These are phyloP conservation scores for Phytophthora melonis DNA, from an alignment of 352 stramenopile species.

Conservation along the genomic window DNA sequence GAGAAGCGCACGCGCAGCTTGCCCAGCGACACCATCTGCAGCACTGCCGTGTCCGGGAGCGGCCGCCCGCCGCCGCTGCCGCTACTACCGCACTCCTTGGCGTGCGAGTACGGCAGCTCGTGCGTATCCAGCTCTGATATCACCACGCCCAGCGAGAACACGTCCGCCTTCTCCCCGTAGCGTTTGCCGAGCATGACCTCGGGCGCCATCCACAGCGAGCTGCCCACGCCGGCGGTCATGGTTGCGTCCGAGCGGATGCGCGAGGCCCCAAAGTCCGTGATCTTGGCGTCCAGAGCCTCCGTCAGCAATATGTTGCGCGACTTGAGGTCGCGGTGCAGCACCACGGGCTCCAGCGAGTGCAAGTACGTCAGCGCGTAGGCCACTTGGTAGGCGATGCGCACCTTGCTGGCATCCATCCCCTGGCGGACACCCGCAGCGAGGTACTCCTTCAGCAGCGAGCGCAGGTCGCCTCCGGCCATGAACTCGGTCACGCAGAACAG, in stretches of 20 bases:
- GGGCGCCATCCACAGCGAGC: conserved; percentile 39
- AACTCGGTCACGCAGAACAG: conserved; percentile 51
- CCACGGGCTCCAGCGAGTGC: conserved; percentile 28
- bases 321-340: conserved; percentile 65
- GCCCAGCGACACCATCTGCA: conserved; percentile 44
- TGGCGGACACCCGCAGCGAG: conserved; percentile 2
- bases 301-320: conserved; percentile 65
- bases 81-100: background rate
- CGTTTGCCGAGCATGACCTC: conserved; percentile 44
- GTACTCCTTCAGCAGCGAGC: conserved; percentile 30
- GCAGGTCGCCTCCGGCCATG: conserved; percentile 53
- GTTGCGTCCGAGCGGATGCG: conserved; percentile 22
- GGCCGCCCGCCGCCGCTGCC: conserved; percentile 7
- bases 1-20: conserved; percentile 34
- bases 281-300: conserved; percentile 41
- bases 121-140: conserved; percentile 42
- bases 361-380: conserved; percentile 37
- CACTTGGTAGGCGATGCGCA: conserved; percentile 38
- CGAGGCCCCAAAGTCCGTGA: conserved; percentile 56
- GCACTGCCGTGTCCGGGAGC: conserved; percentile 30
- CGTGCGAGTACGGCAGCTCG: conserved; percentile 24
- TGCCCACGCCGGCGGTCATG: conserved; percentile 29
- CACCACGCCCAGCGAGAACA: conserved; percentile 49
- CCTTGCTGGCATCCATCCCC: conserved; percentile 32
- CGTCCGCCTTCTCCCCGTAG: conserved; percentile 49